Evolutionary conservation across 2,329 filamentous ascomycete genomes (phyloP), one percentile per base, ranked within the genome.

Genomic region (Grosmannia serpens): DNA sequence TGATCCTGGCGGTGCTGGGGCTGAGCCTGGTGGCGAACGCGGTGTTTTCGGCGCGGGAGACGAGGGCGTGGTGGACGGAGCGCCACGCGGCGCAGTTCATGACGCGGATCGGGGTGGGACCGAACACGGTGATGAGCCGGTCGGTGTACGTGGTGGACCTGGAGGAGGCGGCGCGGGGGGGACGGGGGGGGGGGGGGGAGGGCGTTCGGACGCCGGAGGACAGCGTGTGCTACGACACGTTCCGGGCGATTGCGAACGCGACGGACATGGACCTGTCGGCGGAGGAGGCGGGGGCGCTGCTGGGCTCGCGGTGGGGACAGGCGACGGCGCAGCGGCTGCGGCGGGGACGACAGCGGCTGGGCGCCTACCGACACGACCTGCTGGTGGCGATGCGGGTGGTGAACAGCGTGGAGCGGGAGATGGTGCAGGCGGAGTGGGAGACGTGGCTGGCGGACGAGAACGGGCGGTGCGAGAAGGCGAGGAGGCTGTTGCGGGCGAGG

Each of bases 361-460:
- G 88, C 1, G 77, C 83, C 2, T 94, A 96, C 69, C 81, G 94
- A 3, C 90, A 99, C 70, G 91, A 97, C 68, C 77, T 99, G 24
- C 75, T 97, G 2, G 91, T 99, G 6, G 91, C 91, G 6, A 84
- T 97, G 75, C 84, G 91, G 5, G 83, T 96, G 2, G 86, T 97
- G 61, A 96, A 97, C 71, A 86, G 81, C 59, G 84, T 97, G 31
- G 94, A 97, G 75, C 80, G 82, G 60, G 91, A 96, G 70, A 86
- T 96, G 70, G 72, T 97, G 57, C 82, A 84, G 66, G 87, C 87
- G 0, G 92, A 96, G 70, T 99, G 91, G 86, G 91, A 96, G 74
- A 88, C 89, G 63, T 99, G 92, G 91, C 79, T 97, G 33, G 72
- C 81, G 3, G 86, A 89, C 64, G 94, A 99, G 73, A 86, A 84